Percentiles rank a stretch among this genome's conserved stretches.
These are phyloP conservation scores for Lentinula aciculospora DNA, from an alignment of 768 basidiomycete species.

Conservation along the genomic window DNA sequence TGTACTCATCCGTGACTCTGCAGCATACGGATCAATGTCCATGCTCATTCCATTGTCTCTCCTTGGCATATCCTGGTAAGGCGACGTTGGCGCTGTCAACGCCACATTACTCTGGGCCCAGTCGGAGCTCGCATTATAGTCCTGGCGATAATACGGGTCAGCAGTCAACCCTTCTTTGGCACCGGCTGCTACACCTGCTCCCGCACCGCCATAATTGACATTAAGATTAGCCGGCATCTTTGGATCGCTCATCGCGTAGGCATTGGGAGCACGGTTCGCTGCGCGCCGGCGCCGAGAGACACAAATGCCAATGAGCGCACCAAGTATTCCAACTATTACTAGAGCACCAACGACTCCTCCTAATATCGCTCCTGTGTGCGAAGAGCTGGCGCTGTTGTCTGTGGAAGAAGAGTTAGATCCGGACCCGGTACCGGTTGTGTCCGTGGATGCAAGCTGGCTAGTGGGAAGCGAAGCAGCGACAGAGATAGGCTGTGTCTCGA, in stretches of 20 bases:
- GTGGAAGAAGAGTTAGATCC: background rate
- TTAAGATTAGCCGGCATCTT: slow-evolving; percentile 3
- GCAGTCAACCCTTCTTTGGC: slow-evolving; percentile 52
- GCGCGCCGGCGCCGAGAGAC: slow-evolving; percentile 47
- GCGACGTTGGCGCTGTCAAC: slow-evolving; percentile 24
- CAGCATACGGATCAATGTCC: slow-evolving; percentile 31
- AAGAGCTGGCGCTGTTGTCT: slow-evolving; percentile 10
- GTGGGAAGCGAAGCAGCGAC: slow-evolving; percentile 41
- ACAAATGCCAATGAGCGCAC: slow-evolving; percentile 42
- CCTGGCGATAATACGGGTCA: slow-evolving; percentile 65
- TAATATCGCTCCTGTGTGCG: slow-evolving; percentile 38
- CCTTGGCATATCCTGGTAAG: slow-evolving; percentile 13
- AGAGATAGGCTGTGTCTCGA: slow-evolving; percentile 63
- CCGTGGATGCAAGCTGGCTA: slow-evolving; percentile 40
- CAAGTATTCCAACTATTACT: slow-evolving; percentile 41
- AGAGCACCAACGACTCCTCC: slow-evolving; percentile 49
- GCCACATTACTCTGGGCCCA: slow-evolving; percentile 50
- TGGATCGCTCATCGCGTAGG: slow-evolving; percentile 32
- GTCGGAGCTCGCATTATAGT: slow-evolving; percentile 42
- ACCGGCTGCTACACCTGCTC: slow-evolving; percentile 20
- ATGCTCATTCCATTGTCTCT: slow-evolving; percentile 21
- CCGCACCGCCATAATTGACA: slow-evolving; percentile 5
- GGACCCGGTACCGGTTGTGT: slow-evolving; percentile 19
- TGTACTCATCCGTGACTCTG: slow-evolving; percentile 19
- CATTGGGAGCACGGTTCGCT: slow-evolving; percentile 19